Evolutionary conservation across 306 rosid genomes (phyloP).

Genomic region (Betula pendula): DNA sequence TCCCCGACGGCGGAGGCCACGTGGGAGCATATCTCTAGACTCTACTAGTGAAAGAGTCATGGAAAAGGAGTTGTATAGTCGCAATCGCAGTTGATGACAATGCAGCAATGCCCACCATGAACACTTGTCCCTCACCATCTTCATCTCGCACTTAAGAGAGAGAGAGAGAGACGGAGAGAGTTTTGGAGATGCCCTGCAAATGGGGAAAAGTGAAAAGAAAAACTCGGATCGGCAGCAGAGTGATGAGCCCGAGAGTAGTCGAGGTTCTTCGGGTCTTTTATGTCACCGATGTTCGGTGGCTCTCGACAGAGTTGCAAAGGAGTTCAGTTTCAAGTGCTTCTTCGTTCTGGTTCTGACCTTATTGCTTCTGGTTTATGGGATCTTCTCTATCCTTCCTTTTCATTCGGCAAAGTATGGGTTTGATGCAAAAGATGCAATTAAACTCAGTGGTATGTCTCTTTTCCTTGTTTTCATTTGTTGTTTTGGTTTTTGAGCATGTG

Average conservation of each 20-base stretch:
- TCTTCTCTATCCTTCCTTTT: constrained; percentile 81
- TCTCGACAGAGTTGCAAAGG: constrained; percentile 29
- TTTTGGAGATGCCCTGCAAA: constrained; percentile 47
- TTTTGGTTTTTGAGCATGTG: neutral
- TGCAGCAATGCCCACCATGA: constrained; percentile 18
- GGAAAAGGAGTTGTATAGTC: neutral
- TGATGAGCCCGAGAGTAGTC: constrained; percentile 23
- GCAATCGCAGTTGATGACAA: neutral
- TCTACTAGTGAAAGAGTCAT: no score
- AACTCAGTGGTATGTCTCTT: constrained; percentile 55
- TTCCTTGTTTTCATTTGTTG: neutral
- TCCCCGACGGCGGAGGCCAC: no score
- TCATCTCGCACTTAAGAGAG: neutral
- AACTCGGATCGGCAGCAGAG: constrained; percentile 43
- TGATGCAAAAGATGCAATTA: constrained; percentile 64
- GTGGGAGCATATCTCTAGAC: no score
- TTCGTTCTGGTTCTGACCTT: constrained; percentile 59
- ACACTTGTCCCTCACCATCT: constrained; percentile 34
- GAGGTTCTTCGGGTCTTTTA: constrained; percentile 41
- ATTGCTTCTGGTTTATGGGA: constrained; percentile 59
- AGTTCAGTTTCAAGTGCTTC: constrained; percentile 71
- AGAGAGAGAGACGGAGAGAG: constrained; percentile 23
- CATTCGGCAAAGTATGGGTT: constrained; percentile 30
- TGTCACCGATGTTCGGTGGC: constrained; percentile 49
- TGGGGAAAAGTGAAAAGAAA: constrained; percentile 53